Conservation (phyloP, 176 grass and related monocot species). For the maize (Zea mays) region DNA sequence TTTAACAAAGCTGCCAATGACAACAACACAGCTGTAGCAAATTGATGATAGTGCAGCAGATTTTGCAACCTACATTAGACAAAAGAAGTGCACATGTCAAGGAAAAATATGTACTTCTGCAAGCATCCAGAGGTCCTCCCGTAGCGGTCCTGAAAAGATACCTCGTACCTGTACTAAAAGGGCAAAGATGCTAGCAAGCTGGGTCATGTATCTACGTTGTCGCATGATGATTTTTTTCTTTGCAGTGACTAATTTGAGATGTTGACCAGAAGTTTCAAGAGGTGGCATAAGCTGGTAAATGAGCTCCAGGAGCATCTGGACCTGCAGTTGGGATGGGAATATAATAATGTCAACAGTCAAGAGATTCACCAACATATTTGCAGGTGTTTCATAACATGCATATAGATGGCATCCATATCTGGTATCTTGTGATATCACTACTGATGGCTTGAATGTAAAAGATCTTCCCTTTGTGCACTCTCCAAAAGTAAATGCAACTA, state of each 20-base stretch:
- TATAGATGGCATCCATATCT: constrained; percentile 19
- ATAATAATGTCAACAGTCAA: constrained; percentile 31
- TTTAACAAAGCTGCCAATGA: constrained; percentile 50
- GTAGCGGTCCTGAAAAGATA: constrained; percentile 10
- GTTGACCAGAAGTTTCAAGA: constrained; percentile 18
- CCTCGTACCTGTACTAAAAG: constrained; percentile 47
- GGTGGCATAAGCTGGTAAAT: constrained; percentile 47
- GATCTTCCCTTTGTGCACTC: neutral
- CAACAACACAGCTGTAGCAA: constrained; percentile 41
- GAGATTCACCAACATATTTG: neutral
- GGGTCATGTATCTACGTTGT: constrained; percentile 24
- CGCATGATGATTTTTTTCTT: constrained; percentile 47
- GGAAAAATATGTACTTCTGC: neutral
- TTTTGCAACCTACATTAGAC: constrained; percentile 49
- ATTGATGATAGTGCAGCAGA: constrained; percentile 43
- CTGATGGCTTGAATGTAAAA: constrained; percentile 14
- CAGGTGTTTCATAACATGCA: neutral
- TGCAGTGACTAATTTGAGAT: constrained; percentile 25
- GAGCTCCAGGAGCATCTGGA: constrained; percentile 47
- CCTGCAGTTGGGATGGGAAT: constrained; percentile 38
- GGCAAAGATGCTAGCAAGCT: constrained; percentile 45
- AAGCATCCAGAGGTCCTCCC: neutral
- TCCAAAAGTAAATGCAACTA: constrained; percentile 12
- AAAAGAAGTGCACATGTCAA: constrained; percentile 26
- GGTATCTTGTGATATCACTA: neutral